A percentile compares a stretch with the other conserved stretches of the same genome.
phyloP scores from a whole-genome alignment of 140 eudicot species.

The Flaveria floridana region DNA sequence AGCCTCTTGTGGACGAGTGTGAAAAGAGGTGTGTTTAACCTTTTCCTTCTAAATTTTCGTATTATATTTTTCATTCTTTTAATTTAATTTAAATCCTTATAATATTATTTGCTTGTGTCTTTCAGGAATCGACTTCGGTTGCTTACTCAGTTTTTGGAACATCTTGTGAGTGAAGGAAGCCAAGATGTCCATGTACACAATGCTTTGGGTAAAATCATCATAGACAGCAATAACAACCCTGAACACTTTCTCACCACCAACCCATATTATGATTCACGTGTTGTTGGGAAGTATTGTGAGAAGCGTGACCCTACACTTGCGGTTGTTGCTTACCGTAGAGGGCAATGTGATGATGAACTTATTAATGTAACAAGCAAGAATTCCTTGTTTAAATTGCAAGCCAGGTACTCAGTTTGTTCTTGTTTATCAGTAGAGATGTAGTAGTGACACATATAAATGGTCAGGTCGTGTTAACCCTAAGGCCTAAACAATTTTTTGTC shows the following conservation, averaged over 20 bases:
- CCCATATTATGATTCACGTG: slow-evolving; percentile 89
- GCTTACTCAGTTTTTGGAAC: slow-evolving; percentile 96
- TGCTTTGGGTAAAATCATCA: slow-evolving; percentile 95
- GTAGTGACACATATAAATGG: not conserved
- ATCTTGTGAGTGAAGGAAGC: slow-evolving; percentile 99
- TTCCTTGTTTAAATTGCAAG: slow-evolving; percentile 76
- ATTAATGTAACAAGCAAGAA: slow-evolving; percentile 77
- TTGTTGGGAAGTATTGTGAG: slow-evolving; percentile 93
- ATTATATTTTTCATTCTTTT: slow-evolving; percentile 6
- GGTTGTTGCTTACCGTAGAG: slow-evolving; percentile 94
- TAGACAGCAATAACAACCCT: slow-evolving; percentile 90
- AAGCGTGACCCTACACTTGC: slow-evolving; percentile 99
- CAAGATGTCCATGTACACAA: slow-evolving; percentile 98
- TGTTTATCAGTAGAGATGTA: not conserved
- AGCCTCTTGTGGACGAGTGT: slow-evolving; percentile 97
- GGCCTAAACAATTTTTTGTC: not conserved
- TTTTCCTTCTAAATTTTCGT: not conserved
- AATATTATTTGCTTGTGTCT: slow-evolving; percentile 20
- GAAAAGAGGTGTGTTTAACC: slow-evolving; percentile 67
- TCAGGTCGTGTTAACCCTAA: not conserved
- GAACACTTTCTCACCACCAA: slow-evolving; percentile 95
- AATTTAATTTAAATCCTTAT: not conserved
- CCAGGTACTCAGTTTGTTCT: slow-evolving; percentile 55
- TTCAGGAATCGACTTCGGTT: slow-evolving; percentile 93
- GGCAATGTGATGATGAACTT: slow-evolving; percentile 96